A percentile compares a stretch with the other conserved stretches of the same genome.
Conservation (phyloP, 805 yeast species). For the Ogataea angusta region DNA sequence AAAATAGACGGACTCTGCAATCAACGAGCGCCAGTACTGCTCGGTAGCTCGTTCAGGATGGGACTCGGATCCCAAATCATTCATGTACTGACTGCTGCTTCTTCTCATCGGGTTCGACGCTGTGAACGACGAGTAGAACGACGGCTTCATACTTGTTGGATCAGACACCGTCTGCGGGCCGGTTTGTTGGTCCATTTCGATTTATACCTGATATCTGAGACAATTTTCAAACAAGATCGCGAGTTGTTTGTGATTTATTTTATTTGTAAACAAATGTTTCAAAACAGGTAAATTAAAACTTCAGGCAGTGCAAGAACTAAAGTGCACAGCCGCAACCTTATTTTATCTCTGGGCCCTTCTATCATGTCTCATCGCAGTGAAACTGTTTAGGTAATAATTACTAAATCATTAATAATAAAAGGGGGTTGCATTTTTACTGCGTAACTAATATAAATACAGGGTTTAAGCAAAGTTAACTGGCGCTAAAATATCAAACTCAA, state of each 20-base stretch:
- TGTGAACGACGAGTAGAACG: slow-evolving; percentile 19
- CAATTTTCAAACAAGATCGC: slow-evolving; percentile 7
- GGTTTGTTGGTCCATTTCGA: neutral
- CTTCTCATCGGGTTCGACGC: slow-evolving; percentile 21
- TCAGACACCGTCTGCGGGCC: neutral
- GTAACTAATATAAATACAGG: neutral
- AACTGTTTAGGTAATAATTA: neutral
- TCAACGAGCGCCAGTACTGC: slow-evolving; percentile 40
- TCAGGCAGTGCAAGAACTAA: slow-evolving; percentile 1
- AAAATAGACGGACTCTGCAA: slow-evolving; percentile 51
- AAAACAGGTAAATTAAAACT: slow-evolving; percentile 2
- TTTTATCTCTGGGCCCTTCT: neutral
- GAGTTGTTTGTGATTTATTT: slow-evolving; percentile 5
- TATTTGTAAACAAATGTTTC: slow-evolving; percentile 13
- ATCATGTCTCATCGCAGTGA: neutral
- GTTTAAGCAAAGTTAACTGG: neutral
- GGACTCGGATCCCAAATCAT: slow-evolving; percentile 12
- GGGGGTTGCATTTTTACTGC: neutral
- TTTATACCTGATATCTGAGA: slow-evolving; percentile 8
- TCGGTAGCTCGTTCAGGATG: slow-evolving; percentile 20
- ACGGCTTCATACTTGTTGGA: slow-evolving; percentile 10
- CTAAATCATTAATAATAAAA: neutral
- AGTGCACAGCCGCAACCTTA: slow-evolving; percentile 3
- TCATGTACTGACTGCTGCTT: slow-evolving; percentile 19
- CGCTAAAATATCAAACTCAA: neutral